Evolutionary conservation across 208 protist species (phyloP), one percentile per base, ranked within the genome.

Genomic region (Acanthamoeba divionensis): DNA sequence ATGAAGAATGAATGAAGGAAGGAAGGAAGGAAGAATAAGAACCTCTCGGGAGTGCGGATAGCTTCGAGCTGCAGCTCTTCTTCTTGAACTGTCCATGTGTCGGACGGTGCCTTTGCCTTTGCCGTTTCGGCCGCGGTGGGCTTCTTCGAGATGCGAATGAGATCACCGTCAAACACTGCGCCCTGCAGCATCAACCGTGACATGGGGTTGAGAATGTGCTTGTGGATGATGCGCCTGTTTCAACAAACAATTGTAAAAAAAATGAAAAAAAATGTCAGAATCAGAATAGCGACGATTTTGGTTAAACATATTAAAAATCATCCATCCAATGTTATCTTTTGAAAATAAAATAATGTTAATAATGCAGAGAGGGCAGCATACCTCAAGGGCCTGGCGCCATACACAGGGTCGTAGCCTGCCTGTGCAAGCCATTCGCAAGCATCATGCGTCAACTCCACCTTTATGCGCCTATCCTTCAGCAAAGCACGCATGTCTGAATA

Each of bases 341-440:
- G n/a, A n/a, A n/a, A n/a, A n/a, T n/a, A n/a, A n/a, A n/a, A n/a
- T n/a, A n/a, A n/a, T n/a, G n/a, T n/a, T n/a, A n/a, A n/a, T n/a
- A n/a, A n/a, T n/a, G n/a, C n/a, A n/a, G n/a, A n/a, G n/a, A n/a
- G n/a, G n/a, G n/a, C n/a, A n/a, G n/a, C n/a, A n/a, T n/a, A n/a
- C n/a, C 97, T 97, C 89, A 98, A 92, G 1, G 98, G 98, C 9
- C 98, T 93, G 13, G 98, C 98, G 89, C 98, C 98, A 92, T 98
- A 99, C 26, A 96, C 92, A 8, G 96, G 92, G 86, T 97, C 97
- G 94, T 98, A 98, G 29, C 96, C 94, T 18, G 94, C 69, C 33
- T 93, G 93, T 4, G 93, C 93, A 18, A 99, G 95, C 92, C 93
- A 96, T 36, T 97, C 95, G 47, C 93, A 94, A 26, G 97, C 97